Base-by-base conservation (phyloP, 768 basidiomycete species). In the Xerocomellus intermedius region DNA sequence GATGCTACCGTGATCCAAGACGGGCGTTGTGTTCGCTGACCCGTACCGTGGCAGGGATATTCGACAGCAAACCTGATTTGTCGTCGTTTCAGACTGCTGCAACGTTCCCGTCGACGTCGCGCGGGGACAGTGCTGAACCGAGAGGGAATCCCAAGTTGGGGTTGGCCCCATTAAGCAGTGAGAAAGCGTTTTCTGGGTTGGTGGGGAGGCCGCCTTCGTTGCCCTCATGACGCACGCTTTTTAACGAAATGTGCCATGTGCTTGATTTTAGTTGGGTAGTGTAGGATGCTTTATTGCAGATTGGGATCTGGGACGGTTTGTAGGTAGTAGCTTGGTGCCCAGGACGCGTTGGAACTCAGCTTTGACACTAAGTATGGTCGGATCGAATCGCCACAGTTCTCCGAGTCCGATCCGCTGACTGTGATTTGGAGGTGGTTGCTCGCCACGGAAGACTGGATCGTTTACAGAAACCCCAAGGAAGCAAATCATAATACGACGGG, bases 111-210 rank as follows among this genome's bases (percentile, higher is more conserved):
- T 56, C 64, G n/a, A 54, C 58, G 4, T 42, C 61, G n/a, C 55
- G 42, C 14, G 56, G 50, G 35, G 51, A 57, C 0, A 22, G 55
- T 16, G 48, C 33, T 1, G 70, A 71, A 17, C 73, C 67, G 22
- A 63, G 62, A 12, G 71, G 74, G 13, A 73, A 74, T 50, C 74
- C 65, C 28, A 75, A 73, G 56, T 45, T 75, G 41, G 74, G 74
- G 5, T 56, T 75, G 26, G 74, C 74, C 17, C 74, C 74, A 16
- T 56, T 75, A 42, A 75, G 72, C 42, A 74, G 73, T 8, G 74
- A 75, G 56, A 55, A 64, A 8, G 64, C 64, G 13, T 63, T 70
- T 58, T 63, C 73, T 1, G 60, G 63, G 22, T 42, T 72, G 43
- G 55, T 55, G 8, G 59, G 69, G 33, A 41, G 62, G 42, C 55